Evolutionary conservation across 2,329 filamentous ascomycete species (phyloP), one percentile per base, ranked within the genome.

Genomic region (Zymoseptoria brevis): DNA sequence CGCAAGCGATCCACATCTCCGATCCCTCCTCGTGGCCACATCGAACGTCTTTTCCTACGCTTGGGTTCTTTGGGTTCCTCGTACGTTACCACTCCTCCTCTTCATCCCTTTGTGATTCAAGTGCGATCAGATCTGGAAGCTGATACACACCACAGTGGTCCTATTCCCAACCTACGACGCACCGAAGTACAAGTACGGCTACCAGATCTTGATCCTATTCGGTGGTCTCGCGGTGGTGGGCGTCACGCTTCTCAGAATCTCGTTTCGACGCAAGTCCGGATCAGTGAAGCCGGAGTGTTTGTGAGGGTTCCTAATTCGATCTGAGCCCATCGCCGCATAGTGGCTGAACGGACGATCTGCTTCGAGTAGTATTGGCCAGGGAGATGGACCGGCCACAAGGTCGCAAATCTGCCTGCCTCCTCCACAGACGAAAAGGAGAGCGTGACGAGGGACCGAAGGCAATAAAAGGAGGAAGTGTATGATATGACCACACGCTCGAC

Each of bases 121-220:
- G 1, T 7, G 9, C 16, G 35, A 41, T 13, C 11, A 13, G 8
- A 16, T 6, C 1, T 4, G 35, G 13, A n/a, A 45, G 35, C n/a
- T 51, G 50, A 53, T 6, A 4, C 53, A n/a, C 1, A 8, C 9
- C 21, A 19, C 55, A 41, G 55, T 64, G 29, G 60, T 53, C 0
- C 30, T 58, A 9, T 64, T 62, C 11, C 60, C 60, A 26, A 64
- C 62, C 5, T 62, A 64, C 26, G 60, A 64, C 52, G 62, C 62
- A 16, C 60, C 62, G 2, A 56, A 58, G 9, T 61, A 61, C 24
- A 53, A 60, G 19, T 62, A 64, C 53, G 62, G 62, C 9, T 62
- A 60, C 19, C 62, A 62, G 50, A 58, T 62, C 1, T 24, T 62
- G 50, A 60, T 62, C 22, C 29, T 62, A 60, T 62, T 62, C 8